Evolutionary conservation across 2,329 filamentous ascomycete genomes (phyloP).

Genomic region (Plenodomus tracheiphilus): DNA sequence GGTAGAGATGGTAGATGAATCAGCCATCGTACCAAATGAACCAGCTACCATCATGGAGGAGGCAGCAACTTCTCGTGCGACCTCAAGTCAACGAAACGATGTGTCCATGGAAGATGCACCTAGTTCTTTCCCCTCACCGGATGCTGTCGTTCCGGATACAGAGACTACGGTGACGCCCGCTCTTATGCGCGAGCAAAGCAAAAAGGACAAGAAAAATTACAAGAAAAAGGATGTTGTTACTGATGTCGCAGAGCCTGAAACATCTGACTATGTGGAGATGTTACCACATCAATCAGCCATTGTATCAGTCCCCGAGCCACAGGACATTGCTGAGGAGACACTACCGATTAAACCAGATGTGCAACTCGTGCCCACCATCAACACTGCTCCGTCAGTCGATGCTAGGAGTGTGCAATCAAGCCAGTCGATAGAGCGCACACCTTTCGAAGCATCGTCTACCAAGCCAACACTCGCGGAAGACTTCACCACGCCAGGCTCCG

Average conservation of each 20-base stretch:
- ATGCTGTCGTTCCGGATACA: no score
- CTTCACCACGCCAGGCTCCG: slow-evolving; percentile 3
- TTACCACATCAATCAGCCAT: neutral
- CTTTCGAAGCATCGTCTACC: no score
- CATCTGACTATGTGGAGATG: neutral
- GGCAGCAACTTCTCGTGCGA: neutral
- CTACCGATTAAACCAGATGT: neutral
- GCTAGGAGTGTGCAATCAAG: neutral
- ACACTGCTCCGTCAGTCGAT: neutral
- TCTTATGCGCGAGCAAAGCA: slow-evolving; percentile 28
- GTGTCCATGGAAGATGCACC: slow-evolving; percentile 4
- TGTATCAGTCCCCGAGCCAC: neutral
- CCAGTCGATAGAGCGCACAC: neutral
- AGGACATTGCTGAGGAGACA: neutral
- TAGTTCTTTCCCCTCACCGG: no score
- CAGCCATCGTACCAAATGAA: neutral
- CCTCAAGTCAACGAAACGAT: neutral
- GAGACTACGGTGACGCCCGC: slow-evolving; percentile 7
- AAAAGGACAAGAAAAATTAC: slow-evolving; percentile 38
- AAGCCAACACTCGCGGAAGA: neutral
- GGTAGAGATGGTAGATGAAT: neutral
- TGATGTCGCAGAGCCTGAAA: slow-evolving; percentile 6
- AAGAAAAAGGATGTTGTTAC: slow-evolving; percentile 16
- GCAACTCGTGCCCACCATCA: neutral
- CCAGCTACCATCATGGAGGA: neutral